Percentiles rank a stretch among this genome's conserved stretches.
Evolutionary conservation across 257 asterid genomes (phyloP).

Genomic region (Cordia subcordata): DNA sequence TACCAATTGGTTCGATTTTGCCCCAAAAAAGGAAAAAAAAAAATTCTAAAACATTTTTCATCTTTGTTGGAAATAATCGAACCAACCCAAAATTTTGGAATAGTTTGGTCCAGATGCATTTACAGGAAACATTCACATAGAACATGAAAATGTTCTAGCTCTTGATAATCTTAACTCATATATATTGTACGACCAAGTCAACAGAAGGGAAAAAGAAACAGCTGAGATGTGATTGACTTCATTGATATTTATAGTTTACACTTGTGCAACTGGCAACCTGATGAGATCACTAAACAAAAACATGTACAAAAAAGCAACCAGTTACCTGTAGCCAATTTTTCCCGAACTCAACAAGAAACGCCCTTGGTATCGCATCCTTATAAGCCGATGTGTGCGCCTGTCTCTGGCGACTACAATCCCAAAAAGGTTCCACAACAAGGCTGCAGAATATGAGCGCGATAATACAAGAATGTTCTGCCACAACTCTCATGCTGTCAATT

Average conservation of each 20-base stretch:
- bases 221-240: neutral
- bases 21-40: too few relatives aligned
- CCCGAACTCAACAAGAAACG: neutral
- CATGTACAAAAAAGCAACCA: constrained; percentile 1
- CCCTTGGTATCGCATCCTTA: neutral
- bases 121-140: too few relatives aligned
- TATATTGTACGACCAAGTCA: too few relatives aligned
- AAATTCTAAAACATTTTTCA: too few relatives aligned
- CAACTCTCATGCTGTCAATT: neutral
- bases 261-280: neutral
- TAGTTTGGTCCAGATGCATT: too few relatives aligned
- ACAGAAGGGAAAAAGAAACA: too few relatives aligned
- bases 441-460: too few relatives aligned
- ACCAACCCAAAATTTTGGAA: too few relatives aligned
- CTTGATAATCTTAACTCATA: too few relatives aligned
- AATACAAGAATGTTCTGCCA: neutral
- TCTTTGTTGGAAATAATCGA: too few relatives aligned
- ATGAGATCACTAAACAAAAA: neutral
- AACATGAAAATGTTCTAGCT: too few relatives aligned
- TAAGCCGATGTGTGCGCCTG: neutral
- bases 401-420: neutral
- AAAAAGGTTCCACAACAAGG: neutral
- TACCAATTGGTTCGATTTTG: too few relatives aligned
- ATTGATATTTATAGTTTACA: neutral
- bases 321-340: neutral